These are phyloP conservation scores for Raddia guianensis DNA, from an alignment of 176 grass and related monocot genomes.

Conservation along the genomic window DNA sequence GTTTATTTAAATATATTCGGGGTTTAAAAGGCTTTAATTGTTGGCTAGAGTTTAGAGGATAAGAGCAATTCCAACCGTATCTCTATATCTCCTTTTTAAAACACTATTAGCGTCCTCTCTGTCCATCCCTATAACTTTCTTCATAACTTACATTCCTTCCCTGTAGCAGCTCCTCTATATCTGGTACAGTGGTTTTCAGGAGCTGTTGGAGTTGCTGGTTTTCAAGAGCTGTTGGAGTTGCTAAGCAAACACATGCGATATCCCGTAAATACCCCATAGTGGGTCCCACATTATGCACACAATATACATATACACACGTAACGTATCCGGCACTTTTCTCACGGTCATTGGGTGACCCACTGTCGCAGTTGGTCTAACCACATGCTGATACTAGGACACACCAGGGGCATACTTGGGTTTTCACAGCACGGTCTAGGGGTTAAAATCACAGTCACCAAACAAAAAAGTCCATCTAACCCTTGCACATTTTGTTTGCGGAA, in stretches of 20 bases:
- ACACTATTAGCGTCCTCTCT: no score
- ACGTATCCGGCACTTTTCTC: conserved; percentile 51
- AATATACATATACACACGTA: background rate
- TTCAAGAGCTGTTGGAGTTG: no score
- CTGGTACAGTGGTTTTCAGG: no score
- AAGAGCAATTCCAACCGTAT: no score
- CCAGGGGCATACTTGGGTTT: conserved; percentile 10
- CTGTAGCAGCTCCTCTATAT: no score
- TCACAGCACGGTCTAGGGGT: conserved; percentile 16
- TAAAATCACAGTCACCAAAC: conserved; percentile 60
- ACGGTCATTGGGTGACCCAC: conserved; percentile 39
- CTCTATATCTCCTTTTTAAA: no score
- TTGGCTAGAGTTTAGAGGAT: conserved; percentile 18
- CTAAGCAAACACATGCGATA: conserved; percentile 31
- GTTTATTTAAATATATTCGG: conserved; percentile 15
- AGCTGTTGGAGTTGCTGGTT: no score
- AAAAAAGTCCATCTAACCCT: conserved; percentile 39
- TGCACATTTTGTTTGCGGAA: background rate
- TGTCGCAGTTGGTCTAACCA: conserved; percentile 60
- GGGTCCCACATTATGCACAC: conserved; percentile 38
- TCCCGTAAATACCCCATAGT: conserved; percentile 31
- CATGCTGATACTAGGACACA: no score
- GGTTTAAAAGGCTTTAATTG: conserved; percentile 16
- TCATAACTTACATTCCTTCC: no score
- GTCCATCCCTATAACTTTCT: no score